Evolutionary conservation across 2,329 filamentous ascomycete species (phyloP).

Genomic region (Nothopassalora personata): DNA sequence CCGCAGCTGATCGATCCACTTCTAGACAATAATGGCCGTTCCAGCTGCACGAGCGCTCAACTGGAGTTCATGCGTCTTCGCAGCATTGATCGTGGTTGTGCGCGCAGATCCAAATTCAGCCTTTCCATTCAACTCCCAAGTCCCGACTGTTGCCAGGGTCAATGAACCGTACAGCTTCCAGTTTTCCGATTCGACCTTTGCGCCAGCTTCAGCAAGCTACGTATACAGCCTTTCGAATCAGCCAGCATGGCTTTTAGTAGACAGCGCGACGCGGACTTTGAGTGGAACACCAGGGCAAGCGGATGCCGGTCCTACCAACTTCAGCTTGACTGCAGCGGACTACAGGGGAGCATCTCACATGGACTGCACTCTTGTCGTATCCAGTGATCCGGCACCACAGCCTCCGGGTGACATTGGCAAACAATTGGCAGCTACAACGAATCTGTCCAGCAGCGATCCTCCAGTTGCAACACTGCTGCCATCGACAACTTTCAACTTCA

Average conservation of each 20-base stretch:
- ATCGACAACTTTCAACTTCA: constrained; percentile 35
- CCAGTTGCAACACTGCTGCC: constrained; percentile 47
- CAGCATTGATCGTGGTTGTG: constrained; percentile 13
- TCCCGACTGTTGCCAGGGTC: constrained; percentile 71
- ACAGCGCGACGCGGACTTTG: constrained; percentile 59
- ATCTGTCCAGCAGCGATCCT: constrained; percentile 49
- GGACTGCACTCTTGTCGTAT: constrained; percentile 66
- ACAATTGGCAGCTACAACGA: constrained; percentile 55
- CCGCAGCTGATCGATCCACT: neutral
- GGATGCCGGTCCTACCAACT: constrained; percentile 54
- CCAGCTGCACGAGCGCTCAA: constrained; percentile 11
- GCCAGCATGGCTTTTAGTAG: constrained; percentile 70
- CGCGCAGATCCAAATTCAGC: constrained; percentile 36
- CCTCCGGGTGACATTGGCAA: constrained; percentile 53
- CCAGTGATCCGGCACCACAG: constrained; percentile 50
- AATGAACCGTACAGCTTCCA: constrained; percentile 63
- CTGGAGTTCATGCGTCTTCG: constrained; percentile 14
- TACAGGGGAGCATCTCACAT: constrained; percentile 57
- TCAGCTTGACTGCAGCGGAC: constrained; percentile 68
- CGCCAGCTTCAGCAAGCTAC: constrained; percentile 50
- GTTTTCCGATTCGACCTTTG: constrained; percentile 70
- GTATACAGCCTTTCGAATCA: constrained; percentile 61
- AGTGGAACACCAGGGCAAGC: constrained; percentile 61
- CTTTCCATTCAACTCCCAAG: constrained; percentile 79
- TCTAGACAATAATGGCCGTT: constrained; percentile 4